These are phyloP conservation scores for Biscogniauxia sp. DNA, from an alignment of 2,329 filamentous ascomycete genomes.

Conservation along the genomic window DNA sequence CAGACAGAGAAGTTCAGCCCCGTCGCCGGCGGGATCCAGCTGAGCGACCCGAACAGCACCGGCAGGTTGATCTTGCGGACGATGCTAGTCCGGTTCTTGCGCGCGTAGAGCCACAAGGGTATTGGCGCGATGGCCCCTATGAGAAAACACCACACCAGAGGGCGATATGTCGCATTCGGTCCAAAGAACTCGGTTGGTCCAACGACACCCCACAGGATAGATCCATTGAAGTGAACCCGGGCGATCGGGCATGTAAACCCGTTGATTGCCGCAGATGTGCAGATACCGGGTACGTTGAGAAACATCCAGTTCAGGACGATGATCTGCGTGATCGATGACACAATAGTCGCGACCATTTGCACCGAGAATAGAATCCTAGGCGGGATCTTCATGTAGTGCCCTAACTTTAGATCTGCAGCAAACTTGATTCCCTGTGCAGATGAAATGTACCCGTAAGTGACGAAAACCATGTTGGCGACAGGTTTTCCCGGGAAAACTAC, in stretches of 20 bases:
- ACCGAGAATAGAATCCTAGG: slow-evolving; percentile 76
- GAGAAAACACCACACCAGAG: slow-evolving; percentile 78
- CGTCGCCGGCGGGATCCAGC: slow-evolving; percentile 83
- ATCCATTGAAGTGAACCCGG: slow-evolving; percentile 85
- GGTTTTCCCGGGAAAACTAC: slow-evolving; percentile 79
- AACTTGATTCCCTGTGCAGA: slow-evolving; percentile 89
- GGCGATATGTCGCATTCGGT: slow-evolving; percentile 68
- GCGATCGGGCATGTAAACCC: slow-evolving; percentile 87
- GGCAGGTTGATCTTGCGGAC: slow-evolving; percentile 78
- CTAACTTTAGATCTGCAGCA: slow-evolving; percentile 80
- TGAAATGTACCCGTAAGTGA: slow-evolving; percentile 87
- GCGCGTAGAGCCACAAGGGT: slow-evolving; percentile 68
- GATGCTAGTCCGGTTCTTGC: slow-evolving; percentile 57
- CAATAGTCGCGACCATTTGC: slow-evolving; percentile 71
- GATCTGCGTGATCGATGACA: slow-evolving; percentile 80
- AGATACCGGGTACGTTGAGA: slow-evolving; percentile 70
- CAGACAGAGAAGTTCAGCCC: slow-evolving; percentile 87
- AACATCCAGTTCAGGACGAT: slow-evolving; percentile 91
- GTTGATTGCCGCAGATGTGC: slow-evolving; percentile 76
- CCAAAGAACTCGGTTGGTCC: slow-evolving; percentile 83
- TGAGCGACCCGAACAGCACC: slow-evolving; percentile 77
- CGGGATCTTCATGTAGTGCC: slow-evolving; percentile 85
- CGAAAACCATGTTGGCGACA: slow-evolving; percentile 91
- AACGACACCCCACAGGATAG: slow-evolving; percentile 86
- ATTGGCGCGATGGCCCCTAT: slow-evolving; percentile 74